Conservation (phyloP, 2,329 filamentous ascomycete genomes). For the Aspergillus carbonarius region DNA sequence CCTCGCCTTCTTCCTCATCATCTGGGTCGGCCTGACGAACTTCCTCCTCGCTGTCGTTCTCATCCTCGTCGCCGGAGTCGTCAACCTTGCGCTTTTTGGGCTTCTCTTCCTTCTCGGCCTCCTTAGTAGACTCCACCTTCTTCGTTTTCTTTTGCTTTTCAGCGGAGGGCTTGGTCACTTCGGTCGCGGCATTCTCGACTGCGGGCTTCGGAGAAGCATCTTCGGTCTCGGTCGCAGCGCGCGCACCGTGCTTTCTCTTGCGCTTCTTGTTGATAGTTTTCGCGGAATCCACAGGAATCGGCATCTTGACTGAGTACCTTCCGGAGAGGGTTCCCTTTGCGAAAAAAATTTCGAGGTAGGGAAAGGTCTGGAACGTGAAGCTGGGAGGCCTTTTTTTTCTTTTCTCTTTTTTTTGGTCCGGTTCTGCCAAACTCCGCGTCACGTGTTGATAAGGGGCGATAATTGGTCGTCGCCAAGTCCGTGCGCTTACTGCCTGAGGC, state of each 20-base stretch:
- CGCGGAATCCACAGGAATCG: slow-evolving; percentile 38
- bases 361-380: slow-evolving; percentile 8
- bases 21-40: slow-evolving; percentile 30
- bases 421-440: slow-evolving; percentile 30
- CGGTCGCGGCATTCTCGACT: slow-evolving; percentile 24
- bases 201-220: slow-evolving; percentile 28
- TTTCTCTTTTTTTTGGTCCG: slow-evolving; percentile 27
- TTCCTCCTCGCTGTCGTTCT: slow-evolving; percentile 28
- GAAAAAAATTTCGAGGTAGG: slow-evolving; percentile 6
- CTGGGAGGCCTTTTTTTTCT: slow-evolving; percentile 23
- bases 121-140: slow-evolving; percentile 11
- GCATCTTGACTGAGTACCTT: slow-evolving; percentile 27
- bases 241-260: slow-evolving; percentile 45
- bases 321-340: slow-evolving; percentile 6
- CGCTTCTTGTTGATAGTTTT: slow-evolving; percentile 44
- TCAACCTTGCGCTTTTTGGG: slow-evolving; percentile 42
- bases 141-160: slow-evolving; percentile 21
- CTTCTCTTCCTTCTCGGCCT: slow-evolving; percentile 26
- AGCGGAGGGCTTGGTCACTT: slow-evolving; percentile 13
- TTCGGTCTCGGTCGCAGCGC: slow-evolving; percentile 26
- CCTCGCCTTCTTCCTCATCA: slow-evolving; percentile 32
- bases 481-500: slow-evolving; percentile 16
- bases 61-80: slow-evolving; percentile 37
- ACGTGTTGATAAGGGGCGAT: slow-evolving; percentile 31
- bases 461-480: not conserved